Conservation (phyloP, 2,329 filamentous ascomycete genomes). For the Botryotinia calthae region DNA sequence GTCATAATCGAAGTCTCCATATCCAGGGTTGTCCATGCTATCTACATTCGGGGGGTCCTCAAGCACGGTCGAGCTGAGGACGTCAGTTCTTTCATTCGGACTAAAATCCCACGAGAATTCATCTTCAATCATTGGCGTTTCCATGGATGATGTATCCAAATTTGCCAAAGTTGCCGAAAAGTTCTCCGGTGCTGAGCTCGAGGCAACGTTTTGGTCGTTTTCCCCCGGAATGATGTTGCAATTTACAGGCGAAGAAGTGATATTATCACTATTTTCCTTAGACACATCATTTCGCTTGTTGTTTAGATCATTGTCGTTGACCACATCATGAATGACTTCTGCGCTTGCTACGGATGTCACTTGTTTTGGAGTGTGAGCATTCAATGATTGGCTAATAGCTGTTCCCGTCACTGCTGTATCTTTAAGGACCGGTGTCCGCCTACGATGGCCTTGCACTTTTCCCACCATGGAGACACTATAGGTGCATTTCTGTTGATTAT, state of each 20-base stretch:
- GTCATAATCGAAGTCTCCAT: neutral
- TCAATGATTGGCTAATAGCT: neutral
- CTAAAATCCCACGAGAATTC: constrained; percentile 11
- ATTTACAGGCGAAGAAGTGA: neutral
- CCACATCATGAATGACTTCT: neutral
- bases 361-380: neutral
- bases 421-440: neutral
- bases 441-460: constrained; percentile 13
- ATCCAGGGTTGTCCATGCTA: neutral
- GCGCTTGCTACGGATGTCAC: neutral
- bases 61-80: neutral
- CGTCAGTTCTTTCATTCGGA: neutral
- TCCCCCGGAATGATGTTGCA: neutral
- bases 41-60: neutral
- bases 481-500: constrained; percentile 13
- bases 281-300: neutral
- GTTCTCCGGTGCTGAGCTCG: neutral
- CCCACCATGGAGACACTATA: constrained; percentile 20
- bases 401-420: neutral
- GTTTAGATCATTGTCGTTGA: neutral
- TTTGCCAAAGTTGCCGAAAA: neutral
- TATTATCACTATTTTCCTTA: neutral
- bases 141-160: neutral
- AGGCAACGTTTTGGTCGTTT: neutral
- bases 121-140: neutral